Percentiles rank a stretch among this genome's conserved stretches.
Conservation (phyloP, 306 rosid genomes). For the Ammopiptanthus mongolicus region DNA sequence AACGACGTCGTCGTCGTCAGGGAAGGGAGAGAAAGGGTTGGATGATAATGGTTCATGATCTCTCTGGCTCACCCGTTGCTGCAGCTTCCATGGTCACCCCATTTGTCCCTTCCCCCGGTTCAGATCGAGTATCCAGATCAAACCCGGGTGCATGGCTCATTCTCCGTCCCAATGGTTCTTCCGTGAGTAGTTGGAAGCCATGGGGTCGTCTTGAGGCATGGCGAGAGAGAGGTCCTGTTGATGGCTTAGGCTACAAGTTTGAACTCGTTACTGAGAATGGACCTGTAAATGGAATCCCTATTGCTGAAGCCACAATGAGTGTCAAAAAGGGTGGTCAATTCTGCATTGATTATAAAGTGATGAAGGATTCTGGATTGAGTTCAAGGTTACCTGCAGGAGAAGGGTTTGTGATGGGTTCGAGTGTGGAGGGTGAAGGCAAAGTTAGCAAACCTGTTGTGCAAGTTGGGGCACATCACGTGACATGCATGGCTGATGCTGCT, state of each 20-base stretch:
- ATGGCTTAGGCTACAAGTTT: conserved; percentile 86
- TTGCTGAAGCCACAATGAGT: conserved; percentile 76
- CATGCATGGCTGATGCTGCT: conserved; percentile 96
- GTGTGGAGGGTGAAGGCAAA: conserved; percentile 82
- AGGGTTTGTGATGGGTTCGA: conserved; percentile 88
- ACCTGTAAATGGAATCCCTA: conserved; percentile 41
- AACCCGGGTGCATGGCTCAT: conserved; percentile 96
- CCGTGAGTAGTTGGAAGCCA: conserved; percentile 80
- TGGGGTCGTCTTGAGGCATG: conserved; percentile 95
- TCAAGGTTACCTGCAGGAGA: conserved; percentile 39
- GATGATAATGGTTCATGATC: conserved; percentile 86
- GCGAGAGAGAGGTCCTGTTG: conserved; percentile 76
- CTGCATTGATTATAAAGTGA: conserved; percentile 54
- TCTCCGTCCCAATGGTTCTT: conserved; percentile 70
- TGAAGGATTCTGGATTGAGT: conserved; percentile 37
- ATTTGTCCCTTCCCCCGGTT: conserved; percentile 81
- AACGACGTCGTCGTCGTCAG: too few relatives aligned
- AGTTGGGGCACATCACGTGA: conserved; percentile 83
- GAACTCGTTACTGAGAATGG: conserved; percentile 66
- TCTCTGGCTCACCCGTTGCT: conserved; percentile 86
- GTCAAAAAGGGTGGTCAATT: conserved; percentile 74
- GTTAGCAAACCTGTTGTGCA: conserved; percentile 75
- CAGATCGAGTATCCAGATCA: conserved; percentile 78
- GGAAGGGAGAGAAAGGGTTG: conserved; percentile 92
- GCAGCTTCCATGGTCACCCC: conserved; percentile 93